Percentiles rank a stretch among this genome's conserved stretches.
Conservation (phyloP, 257 asterid species). For the Schizonepeta tenuifolia region DNA sequence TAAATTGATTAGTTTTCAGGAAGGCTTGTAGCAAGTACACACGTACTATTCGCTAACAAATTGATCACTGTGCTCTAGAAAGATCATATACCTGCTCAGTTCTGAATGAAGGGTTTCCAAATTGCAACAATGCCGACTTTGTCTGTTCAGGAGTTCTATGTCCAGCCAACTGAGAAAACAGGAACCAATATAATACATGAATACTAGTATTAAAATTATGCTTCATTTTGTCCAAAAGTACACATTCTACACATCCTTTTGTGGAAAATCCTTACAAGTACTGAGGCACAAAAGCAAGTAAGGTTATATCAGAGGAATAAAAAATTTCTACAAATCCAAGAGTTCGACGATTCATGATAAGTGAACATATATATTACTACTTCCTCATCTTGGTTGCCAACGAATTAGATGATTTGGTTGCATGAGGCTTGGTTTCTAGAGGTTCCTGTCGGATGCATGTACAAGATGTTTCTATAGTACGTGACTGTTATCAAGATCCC, state of each 20-base stretch:
- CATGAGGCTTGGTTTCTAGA: constrained; percentile 47
- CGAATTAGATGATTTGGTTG: constrained; percentile 36
- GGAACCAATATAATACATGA: neutral
- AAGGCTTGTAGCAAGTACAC: neutral
- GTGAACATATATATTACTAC: constrained; percentile 22
- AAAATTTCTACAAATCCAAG: constrained; percentile 22
- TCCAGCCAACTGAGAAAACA: constrained; percentile 27
- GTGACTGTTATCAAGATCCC: neutral
- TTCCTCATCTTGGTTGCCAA: constrained; percentile 43
- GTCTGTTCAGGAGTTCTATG: constrained; percentile 42
- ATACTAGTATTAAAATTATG: neutral
- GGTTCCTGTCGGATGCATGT: constrained; percentile 38
- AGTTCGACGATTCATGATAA: constrained; percentile 2
- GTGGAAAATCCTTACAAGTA: neutral
- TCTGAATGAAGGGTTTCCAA: constrained; percentile 35
- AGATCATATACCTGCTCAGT: constrained; percentile 39
- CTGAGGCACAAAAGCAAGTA: neutral
- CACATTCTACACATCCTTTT: constrained; percentile 4
- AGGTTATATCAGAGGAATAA: neutral
- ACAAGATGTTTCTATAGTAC: constrained; percentile 12
- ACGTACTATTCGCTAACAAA: neutral
- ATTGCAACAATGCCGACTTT: constrained; percentile 23
- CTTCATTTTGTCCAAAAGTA: neutral
- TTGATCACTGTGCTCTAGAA: neutral
- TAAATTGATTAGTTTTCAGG: neutral